Base-by-base conservation (phyloP, 148 eudicot species). In the Persicaria tinctoria region DNA sequence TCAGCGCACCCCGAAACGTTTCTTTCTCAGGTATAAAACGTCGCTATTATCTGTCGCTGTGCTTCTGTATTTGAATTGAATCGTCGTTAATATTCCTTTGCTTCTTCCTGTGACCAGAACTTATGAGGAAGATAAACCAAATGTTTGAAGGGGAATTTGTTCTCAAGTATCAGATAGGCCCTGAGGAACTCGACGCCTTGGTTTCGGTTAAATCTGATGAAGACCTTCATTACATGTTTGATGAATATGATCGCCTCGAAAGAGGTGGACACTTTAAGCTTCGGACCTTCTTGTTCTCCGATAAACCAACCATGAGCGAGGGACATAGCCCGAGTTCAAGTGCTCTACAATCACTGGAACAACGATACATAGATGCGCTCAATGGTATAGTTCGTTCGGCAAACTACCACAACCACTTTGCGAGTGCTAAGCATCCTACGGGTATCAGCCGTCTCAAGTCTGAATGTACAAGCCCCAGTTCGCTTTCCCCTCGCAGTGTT, bases 141-240 rank as follows among this genome's bases (percentile, higher is more conserved):
- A 73, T 79, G 75, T 83, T 80, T 14, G 86, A 88, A 0, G 90
- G 92, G 6, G 87, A 90, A 8, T 84, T 78, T 71, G 73, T 86
- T 3, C 86, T 92, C 48, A 92, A 88, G 77, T 90, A 90, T 75
- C 97, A 87, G 63, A 46, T 90, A 41, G 82, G 76, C 51, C 82
- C 84, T 0, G 95, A 88, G 74, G 95, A 92, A 44, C 91, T 92
- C 0, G 95, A 92, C 8, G 82, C 86, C 47, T 72, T 90, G 45
- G 87, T 90, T 46, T 76, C 97, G 0, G 97, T 92, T 9, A 92
- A 88, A 78, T 80, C 89, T 0, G 89, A 90, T 8, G 97, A 92
- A 76, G 97, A 92, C 68, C 50, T 92, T 11, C 79, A 74, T 41
- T 85, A 88, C 81, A 88, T 90, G 89, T 75, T 88, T 0, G 89